A percentile compares a stretch with the other conserved stretches of the same genome.
These are phyloP conservation scores for Suillus alpinus DNA, from an alignment of 768 basidiomycete genomes.

Conservation along the genomic window DNA sequence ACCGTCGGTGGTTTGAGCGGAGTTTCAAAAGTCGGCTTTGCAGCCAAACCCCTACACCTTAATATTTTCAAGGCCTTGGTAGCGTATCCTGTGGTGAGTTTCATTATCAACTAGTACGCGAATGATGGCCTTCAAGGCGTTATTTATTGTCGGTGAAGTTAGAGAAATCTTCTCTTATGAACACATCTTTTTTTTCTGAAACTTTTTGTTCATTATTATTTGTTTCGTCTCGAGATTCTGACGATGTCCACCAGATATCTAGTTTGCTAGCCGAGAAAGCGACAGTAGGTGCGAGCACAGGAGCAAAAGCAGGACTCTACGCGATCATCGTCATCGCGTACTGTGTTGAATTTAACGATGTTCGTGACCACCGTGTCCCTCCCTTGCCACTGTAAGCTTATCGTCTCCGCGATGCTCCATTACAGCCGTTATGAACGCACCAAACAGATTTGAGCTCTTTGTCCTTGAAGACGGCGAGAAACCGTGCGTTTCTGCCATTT, in stretches of 20 bases:
- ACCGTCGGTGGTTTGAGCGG: constrained; percentile 16
- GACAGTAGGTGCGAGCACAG: background rate
- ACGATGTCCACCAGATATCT: background rate
- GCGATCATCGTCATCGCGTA: background rate
- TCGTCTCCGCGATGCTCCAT: background rate
- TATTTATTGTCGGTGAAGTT: constrained; percentile 75
- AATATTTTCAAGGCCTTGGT: constrained; percentile 8
- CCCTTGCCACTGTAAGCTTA: background rate
- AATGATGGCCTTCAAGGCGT: constrained; percentile 48
- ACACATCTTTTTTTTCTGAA: constrained; percentile 50
- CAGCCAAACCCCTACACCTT: constrained; percentile 28
- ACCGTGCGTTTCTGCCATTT: constrained; percentile 58
- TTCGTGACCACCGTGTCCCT: background rate
- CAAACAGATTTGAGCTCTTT: constrained; percentile 87
- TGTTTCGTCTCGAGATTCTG: constrained; percentile 11
- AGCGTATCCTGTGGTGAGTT: constrained; percentile 15
- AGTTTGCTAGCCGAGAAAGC: background rate
- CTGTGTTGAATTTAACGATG: constrained; percentile 4
- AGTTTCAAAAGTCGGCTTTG: constrained; percentile 20
- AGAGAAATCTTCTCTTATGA: constrained; percentile 38
- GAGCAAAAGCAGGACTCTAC: background rate
- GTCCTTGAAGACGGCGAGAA: constrained; percentile 93
- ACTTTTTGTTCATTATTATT: constrained; percentile 2
- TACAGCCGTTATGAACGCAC: constrained; percentile 74
- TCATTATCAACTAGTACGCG: background rate